Evolutionary conservation across 257 asterid genomes (phyloP), one percentile per base, ranked within the genome.

Genomic region (Solanum appendiculatum): DNA sequence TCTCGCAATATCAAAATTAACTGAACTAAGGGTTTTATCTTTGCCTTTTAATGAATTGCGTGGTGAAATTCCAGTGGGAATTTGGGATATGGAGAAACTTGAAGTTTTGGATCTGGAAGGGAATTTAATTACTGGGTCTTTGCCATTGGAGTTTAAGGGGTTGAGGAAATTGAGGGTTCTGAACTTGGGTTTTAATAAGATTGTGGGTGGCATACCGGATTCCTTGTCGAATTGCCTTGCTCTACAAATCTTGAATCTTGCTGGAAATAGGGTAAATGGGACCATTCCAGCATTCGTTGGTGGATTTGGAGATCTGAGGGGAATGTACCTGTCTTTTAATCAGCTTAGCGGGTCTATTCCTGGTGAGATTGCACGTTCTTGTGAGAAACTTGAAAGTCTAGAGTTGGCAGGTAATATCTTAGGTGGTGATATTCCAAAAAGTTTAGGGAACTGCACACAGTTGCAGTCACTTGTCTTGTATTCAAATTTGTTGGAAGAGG

Each of bases 71-170:
- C 98, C 98, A 48, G 73, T 15, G 37, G 96, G 90, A 56, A 83
- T 97, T 69, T 97, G 98, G 98, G 93, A 89, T 27, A 92, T 95
- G 98, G 97, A 93, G 46, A 95, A 94, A 56, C 96, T 97, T 36
- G 98, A 97, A 89, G 97, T 97, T 87, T 94, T 95, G 90, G 98
- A 97, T 89, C 98, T 97, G 8, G 99, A 97, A 73, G 99, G 98
- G 89, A 97, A 97, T 91, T 90, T 54, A 58, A 40, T 97, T 58
- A 88, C 93, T 6, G 98, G 97, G 58, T 75, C 88, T 39, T 91
- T 97, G 88, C 99, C 98, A 7, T 64, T 81, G 68, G 86, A 36
- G 74, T 91, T 95, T 83, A 64, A 63, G 36, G 98, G 99, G 85
- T 86, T 93, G 93, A 91, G 87, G 91, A 94, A 68, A 70, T 88